Evolutionary conservation across 192 early-diverging fungal genomes (phyloP).

Genomic region (Rhizophagus clarus): DNA sequence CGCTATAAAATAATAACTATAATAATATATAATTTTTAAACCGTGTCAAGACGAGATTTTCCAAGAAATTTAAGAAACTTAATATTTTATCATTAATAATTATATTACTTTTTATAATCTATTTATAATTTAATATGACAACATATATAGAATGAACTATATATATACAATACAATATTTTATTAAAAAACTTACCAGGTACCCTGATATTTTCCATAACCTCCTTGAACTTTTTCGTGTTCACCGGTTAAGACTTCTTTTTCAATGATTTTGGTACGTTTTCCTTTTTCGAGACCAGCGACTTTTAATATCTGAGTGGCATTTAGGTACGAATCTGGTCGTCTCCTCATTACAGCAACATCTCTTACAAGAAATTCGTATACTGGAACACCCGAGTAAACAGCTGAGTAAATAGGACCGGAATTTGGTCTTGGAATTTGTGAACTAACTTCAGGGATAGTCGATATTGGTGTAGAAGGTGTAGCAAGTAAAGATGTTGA

Average conservation of each 20-base stretch:
- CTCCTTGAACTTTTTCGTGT: constrained; percentile 95
- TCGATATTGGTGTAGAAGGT: constrained; percentile 2
- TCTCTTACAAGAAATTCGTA: constrained; percentile 76
- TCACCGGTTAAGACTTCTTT: constrained; percentile 75
- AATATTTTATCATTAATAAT: no score
- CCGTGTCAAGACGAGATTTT: not conserved
- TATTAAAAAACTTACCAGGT: constrained; percentile 62
- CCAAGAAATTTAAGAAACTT: no score
- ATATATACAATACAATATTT: not conserved
- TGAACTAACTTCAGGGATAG: not conserved
- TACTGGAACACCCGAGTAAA: constrained; percentile 70
- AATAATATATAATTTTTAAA: not conserved
- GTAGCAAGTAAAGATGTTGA: not conserved
- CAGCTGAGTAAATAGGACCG: constrained; percentile 52
- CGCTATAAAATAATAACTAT: not conserved
- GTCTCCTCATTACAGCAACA: constrained; percentile 79
- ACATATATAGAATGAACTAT: not conserved
- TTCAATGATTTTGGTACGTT: constrained; percentile 88
- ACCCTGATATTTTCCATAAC: constrained; percentile 95
- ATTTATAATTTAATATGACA: not conserved
- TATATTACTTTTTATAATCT: not conserved
- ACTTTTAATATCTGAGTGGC: constrained; percentile 94
- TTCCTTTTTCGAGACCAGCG: constrained; percentile 84
- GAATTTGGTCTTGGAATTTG: constrained; percentile 33
- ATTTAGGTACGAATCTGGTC: constrained; percentile 81